Evolutionary conservation across 306 rosid genomes (phyloP), one percentile per base, ranked within the genome.

Genomic region (Rubus idaeus): DNA sequence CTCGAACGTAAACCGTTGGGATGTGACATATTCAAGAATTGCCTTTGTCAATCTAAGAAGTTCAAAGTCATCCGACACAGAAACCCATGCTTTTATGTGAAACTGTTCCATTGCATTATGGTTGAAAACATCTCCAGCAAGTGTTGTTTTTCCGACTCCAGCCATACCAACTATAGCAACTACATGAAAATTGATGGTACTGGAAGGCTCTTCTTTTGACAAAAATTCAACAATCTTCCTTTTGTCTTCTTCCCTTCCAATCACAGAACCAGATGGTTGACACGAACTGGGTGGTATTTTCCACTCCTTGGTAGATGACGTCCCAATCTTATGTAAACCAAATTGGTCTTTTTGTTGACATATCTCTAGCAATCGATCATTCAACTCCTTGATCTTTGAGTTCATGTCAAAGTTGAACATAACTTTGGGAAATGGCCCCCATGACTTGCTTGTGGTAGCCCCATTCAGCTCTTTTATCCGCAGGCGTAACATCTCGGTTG

Each of bases 161-260:
- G 60, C 37, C 39, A 75, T 16, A 4, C 78, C 82, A 0, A 73
- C 77, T 1, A 79, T 40, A 26, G 78, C n/a, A 73, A 64, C 18
- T 1, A 42, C 42, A 1, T 52, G 7, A 12, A 47, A 20, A 8
- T 35, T 62, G 17, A 0, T 45, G 10, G 42, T 41, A 18, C 47
- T 2, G 3, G 53, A 12, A 4, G 9, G 9, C 3, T 67, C 76
- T 10, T 42, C 51, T 0, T n/a, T 39, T 7, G 74, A 30, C 12
- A 80, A 39, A 9, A 77, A 18, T 4, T 80, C 57, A 9, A 69
- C 0, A 2, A 80, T 37, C n/a, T 9, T 12, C 7, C 8, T 0
- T 23, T 50, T 76, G 0, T 83, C 87, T 0, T 4, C 35, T 0
- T 76, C 82, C 52, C 84, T 68, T 20, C 84, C 87, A 68, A 76